Base-by-base conservation (phyloP, 2,329 filamentous ascomycete species). In the Fusarium siculi region DNA sequence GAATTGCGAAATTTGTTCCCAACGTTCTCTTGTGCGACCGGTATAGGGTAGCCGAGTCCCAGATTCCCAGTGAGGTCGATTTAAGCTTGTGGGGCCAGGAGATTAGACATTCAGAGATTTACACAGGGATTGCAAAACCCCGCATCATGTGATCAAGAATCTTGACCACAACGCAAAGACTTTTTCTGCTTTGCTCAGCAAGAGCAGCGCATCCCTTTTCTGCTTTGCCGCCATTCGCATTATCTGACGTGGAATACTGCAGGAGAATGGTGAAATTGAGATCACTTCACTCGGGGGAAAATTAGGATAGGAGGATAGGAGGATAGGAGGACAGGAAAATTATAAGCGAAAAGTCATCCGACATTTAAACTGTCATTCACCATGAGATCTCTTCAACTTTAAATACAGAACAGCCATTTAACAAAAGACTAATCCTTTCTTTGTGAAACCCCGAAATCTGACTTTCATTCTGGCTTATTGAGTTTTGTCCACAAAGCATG, bases 111-210 rank as follows among this genome's bases (percentile, higher is more conserved):
- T 4, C 1, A 2, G 5, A 21, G 25, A 47, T 47, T 7, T 21
- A 18, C 25, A 11, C 44, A 47, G 25, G 44, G 44, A 47, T 47
- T 28, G 23, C 11, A 28, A 42, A 40, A 15, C 25, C 25, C 9
- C 44, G 25, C 25, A 30, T 47, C 44, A 47, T 30, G 44, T 47
- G 44, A 47, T 9, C 18, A 15, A 4, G 5, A 9, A 47, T 10
- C 3, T 28, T 21, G 4, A 47, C 44, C 44, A 21, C 44, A 9
- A 28, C 6, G 1, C 0, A 4, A 4, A 47, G 12, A 21, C 4
- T 28, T 28, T 28, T 21, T 4, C 1, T 3, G 9, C 18, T 14
- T 21, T 46, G 7, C 4, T 28, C 12, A 0, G 1, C 25, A 15
- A 3, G 12, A 15, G 3, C 3, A 0, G 12, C 25, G 18, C 5